A percentile compares a stretch with the other conserved stretches of the same genome.
These are phyloP conservation scores for Plasmodium knowlesi DNA, from an alignment of 169 alveolate genomes.

Conservation along the genomic window DNA sequence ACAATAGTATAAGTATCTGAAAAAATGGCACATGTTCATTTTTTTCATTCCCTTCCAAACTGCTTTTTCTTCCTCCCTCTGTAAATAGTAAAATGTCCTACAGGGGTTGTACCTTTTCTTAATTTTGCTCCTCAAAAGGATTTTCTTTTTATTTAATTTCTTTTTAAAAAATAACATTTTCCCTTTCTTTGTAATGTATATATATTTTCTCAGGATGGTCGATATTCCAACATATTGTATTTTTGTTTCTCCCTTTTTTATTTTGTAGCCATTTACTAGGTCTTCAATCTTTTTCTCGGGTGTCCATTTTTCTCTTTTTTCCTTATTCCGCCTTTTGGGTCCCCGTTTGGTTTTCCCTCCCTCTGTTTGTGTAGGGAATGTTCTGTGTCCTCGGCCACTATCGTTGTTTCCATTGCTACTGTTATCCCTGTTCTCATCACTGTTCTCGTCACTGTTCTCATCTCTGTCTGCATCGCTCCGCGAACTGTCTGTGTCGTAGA, in stretches of 20 bases:
- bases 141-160: constrained; percentile 26
- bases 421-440: background rate
- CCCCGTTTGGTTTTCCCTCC: background rate
- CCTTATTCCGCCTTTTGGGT: background rate
- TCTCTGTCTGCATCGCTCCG: background rate
- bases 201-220: constrained; percentile 34
- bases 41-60: background rate
- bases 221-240: constrained; percentile 28
- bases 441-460: background rate
- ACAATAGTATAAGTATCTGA: constrained; percentile 25
- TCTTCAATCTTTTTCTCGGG: background rate
- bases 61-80: background rate
- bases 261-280: constrained; percentile 5
- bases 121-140: constrained; percentile 18
- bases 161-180: constrained; percentile 37
- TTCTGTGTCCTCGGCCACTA: background rate
- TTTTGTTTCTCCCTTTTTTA: constrained; percentile 14
- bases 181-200: constrained; percentile 29
- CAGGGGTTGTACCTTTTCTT: constrained; percentile 11
- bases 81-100: constrained; percentile 6
- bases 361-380: background rate
- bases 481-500: constrained; percentile 32
- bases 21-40: constrained; percentile 12
- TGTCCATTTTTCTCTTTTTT: background rate
- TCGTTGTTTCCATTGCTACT: background rate